Evolutionary conservation across 2,329 filamentous ascomycete genomes (phyloP).

Genomic region (Mycosphaerella arachidis): DNA sequence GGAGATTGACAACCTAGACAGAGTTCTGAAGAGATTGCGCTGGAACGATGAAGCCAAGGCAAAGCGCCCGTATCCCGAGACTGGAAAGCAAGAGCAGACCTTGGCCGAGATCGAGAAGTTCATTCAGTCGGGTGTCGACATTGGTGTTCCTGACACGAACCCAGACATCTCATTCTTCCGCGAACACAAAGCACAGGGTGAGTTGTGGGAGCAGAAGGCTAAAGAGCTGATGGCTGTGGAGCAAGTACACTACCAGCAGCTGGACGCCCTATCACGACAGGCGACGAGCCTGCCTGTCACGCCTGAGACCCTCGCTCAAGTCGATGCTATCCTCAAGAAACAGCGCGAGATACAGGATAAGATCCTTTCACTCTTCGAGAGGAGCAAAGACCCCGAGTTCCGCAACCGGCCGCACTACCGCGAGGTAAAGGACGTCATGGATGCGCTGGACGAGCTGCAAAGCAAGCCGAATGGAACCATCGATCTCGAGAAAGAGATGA

Average conservation of each 20-base stretch:
- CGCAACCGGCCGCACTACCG: slow-evolving; percentile 77
- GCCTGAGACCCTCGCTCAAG: slow-evolving; percentile 69
- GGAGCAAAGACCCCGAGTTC: slow-evolving; percentile 70
- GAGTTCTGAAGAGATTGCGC: slow-evolving; percentile 74
- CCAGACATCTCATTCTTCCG: slow-evolving; percentile 72
- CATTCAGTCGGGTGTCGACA: slow-evolving; percentile 69
- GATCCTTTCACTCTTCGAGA: slow-evolving; percentile 75
- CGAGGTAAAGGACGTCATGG: slow-evolving; percentile 87
- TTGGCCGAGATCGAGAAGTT: slow-evolving; percentile 75
- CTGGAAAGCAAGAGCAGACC: slow-evolving; percentile 54
- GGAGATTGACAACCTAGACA: slow-evolving; percentile 77
- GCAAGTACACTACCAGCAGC: slow-evolving; percentile 85
- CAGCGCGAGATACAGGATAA: slow-evolving; percentile 90
- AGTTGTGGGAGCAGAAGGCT: slow-evolving; percentile 88
- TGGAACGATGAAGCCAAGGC: slow-evolving; percentile 78
- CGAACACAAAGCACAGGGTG: slow-evolving; percentile 70
- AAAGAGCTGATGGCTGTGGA: slow-evolving; percentile 91
- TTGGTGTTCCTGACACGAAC: slow-evolving; percentile 75
- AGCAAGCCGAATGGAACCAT: slow-evolving; percentile 87
- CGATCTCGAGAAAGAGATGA: slow-evolving; percentile 90
- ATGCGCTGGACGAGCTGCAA: slow-evolving; percentile 80
- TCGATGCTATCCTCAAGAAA: slow-evolving; percentile 91
- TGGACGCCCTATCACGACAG: slow-evolving; percentile 85
- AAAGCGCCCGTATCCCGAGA: slow-evolving; percentile 36
- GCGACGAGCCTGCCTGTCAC: slow-evolving; percentile 76